Base-by-base conservation (phyloP, 148 eudicot species). In the Tetragonia tetragonoides region DNA sequence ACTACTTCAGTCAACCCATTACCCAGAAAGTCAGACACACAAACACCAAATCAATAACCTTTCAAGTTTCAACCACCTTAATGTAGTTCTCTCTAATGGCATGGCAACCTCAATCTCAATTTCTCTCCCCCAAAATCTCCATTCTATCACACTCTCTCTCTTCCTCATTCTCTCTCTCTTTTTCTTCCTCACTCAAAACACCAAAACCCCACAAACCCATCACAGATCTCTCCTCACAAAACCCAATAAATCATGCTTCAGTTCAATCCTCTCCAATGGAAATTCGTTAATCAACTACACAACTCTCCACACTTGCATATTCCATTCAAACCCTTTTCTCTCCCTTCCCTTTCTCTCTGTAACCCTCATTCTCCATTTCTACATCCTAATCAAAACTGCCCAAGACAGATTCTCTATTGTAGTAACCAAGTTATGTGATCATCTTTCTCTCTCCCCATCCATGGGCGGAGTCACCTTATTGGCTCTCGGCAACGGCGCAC, bases 401-500 rank as follows among this genome's bases (percentile, higher is more conserved):
- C 89, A 90, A 65, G 75, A 85, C 41, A 89, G 77, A 7, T 95
- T 95, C 86, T 90, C 99, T 0, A 18, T 83, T 20, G 81, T 90
- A 1, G 97, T 95, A 62, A 83, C 99, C 17, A 90, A 83, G 46
- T 86, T 95, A 60, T 81, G 90, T 7, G 16, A 80, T 21, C 88
- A 75, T 24, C 81, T 95, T 44, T 83, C 83, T 2, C 86, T 95
- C 21, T 86, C 97, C 0, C 94, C 97, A 0, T 88, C 92, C 0
- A 88, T 95, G 89, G 99, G 89, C 0, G 99, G 97, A 12, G 99
- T 95, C 3, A 93, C 99, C 2, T 87, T 95, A 5, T 61, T 95
- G 0, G 93, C 99, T 3, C 85, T 95, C 7, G 99, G 99, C 0
- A 95, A 95, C 53, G 99, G 99, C 3, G 99, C 99, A 5, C 99